Evolutionary conservation across 2,329 filamentous ascomycete species (phyloP).

Genomic region (Colletotrichum sp.): DNA sequence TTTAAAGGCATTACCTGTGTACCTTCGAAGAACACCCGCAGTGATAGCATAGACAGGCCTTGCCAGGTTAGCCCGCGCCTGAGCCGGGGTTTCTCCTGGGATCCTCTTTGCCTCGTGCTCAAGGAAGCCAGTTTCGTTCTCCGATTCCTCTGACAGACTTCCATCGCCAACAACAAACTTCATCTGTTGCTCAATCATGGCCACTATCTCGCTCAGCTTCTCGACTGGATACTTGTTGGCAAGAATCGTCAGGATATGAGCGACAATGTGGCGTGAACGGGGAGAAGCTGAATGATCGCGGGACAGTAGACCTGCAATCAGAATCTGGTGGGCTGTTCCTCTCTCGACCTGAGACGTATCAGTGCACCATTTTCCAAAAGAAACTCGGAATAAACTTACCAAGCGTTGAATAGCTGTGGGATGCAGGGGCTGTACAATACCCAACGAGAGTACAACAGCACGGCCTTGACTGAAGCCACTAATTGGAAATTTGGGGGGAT

Average conservation of each 20-base stretch:
- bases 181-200: slow-evolving; percentile 26
- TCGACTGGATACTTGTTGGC: slow-evolving; percentile 51
- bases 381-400: slow-evolving; percentile 27
- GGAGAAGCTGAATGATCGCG: slow-evolving; percentile 24
- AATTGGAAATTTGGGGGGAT: slow-evolving; percentile 19
- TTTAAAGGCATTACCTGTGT: slow-evolving; percentile 39
- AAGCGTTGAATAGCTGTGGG: slow-evolving; percentile 36
- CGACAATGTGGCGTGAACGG: slow-evolving; percentile 28
- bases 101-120: slow-evolving; percentile 1
- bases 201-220: slow-evolving; percentile 21
- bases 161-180: neutral
- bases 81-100: neutral
- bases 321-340: slow-evolving; percentile 34
- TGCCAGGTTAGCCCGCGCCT: slow-evolving; percentile 4
- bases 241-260: slow-evolving; percentile 42
- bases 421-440: slow-evolving; percentile 40
- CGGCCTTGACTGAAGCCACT: slow-evolving; percentile 18
- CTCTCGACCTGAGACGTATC: slow-evolving; percentile 36
- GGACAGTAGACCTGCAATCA: slow-evolving; percentile 24
- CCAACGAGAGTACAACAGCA: slow-evolving; percentile 36
- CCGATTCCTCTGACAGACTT: slow-evolving; percentile 10
- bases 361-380: neutral
- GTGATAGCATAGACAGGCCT: slow-evolving; percentile 36
- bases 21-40: slow-evolving; percentile 42
- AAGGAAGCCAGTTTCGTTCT: slow-evolving; percentile 4